Percentiles rank a stretch among this genome's conserved stretches.
phyloP scores from a whole-genome alignment of 108 stramenopile genomes.

The Fistulifera pelliculosa region DNA sequence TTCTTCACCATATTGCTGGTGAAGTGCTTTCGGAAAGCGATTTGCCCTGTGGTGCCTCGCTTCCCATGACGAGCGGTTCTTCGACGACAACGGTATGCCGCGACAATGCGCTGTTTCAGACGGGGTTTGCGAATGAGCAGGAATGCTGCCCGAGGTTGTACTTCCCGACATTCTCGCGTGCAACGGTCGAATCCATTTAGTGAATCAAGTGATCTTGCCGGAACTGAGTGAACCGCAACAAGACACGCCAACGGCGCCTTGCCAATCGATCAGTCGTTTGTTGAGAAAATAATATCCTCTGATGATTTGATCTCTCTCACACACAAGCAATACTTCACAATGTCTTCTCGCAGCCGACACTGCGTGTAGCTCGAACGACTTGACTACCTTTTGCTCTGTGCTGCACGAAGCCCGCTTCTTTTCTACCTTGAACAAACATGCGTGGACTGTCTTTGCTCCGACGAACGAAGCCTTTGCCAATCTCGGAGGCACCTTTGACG shows the following conservation, averaged over 20 bases:
- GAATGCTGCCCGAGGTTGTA: slow-evolving; percentile 7
- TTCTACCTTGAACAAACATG: background rate
- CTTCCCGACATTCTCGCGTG: slow-evolving; percentile 25
- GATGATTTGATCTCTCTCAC: no score
- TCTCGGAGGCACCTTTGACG: background rate
- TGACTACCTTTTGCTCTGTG: no score
- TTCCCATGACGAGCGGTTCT: slow-evolving; percentile 1
- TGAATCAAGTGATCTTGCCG: slow-evolving; percentile 15
- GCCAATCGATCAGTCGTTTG: no score
- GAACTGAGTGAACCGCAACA: no score
- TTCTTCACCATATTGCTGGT: background rate
- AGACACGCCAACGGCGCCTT: no score
- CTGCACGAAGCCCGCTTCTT: no score
- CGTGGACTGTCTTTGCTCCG: slow-evolving; percentile 22
- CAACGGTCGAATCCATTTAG: slow-evolving; percentile 39
- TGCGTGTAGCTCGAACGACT: no score
- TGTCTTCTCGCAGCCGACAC: no score
- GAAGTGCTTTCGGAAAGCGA: background rate
- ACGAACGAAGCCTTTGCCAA: slow-evolving; percentile 30
- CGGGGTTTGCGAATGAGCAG: no score
- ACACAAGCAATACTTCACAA: no score
- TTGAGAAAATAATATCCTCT: no score
- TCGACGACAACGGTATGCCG: slow-evolving; percentile 8
- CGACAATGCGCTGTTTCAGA: slow-evolving; percentile 7
- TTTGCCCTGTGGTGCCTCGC: background rate